These are phyloP conservation scores for Triticum timopheevii DNA, from an alignment of 176 grass and related monocot species.

Conservation along the genomic window DNA sequence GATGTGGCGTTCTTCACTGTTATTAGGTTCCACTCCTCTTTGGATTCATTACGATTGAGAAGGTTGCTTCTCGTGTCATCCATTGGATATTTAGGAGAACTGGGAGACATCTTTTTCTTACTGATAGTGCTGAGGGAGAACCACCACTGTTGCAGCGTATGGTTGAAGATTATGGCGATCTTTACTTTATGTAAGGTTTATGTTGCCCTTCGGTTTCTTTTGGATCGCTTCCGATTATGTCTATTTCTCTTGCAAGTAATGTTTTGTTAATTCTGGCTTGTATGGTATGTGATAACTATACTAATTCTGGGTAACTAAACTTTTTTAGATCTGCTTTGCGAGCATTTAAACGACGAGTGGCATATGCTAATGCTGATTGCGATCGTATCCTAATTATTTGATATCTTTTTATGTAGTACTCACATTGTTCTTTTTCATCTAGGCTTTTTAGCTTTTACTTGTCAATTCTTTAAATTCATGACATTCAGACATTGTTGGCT, in stretches of 20 bases:
- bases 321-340: conserved; percentile 65
- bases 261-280: not conserved
- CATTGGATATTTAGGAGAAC: conserved; percentile 93
- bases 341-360: conserved; percentile 64
- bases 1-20: conserved; percentile 4
- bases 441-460: not conserved
- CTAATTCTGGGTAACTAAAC: not conserved
- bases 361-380: conserved; percentile 79
- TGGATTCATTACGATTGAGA: conserved; percentile 73
- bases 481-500: conserved; percentile 87
- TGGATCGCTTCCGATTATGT: not conserved
- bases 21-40: conserved; percentile 82
- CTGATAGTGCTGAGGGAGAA: conserved; percentile 70
- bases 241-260: not conserved
- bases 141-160: conserved; percentile 73
- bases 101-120: conserved; percentile 94
- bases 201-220: conserved; percentile 16
- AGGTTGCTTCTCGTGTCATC: conserved; percentile 64
- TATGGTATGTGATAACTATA: not conserved
- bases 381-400: conserved; percentile 74
- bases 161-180: conserved; percentile 65
- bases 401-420: not conserved
- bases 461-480: conserved; percentile 43
- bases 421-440: not conserved
- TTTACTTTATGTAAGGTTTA: conserved; percentile 83